These are phyloP conservation scores for Aspergillus haitiensis DNA, from an alignment of 495 filamentous ascomycete genomes.

Conservation along the genomic window DNA sequence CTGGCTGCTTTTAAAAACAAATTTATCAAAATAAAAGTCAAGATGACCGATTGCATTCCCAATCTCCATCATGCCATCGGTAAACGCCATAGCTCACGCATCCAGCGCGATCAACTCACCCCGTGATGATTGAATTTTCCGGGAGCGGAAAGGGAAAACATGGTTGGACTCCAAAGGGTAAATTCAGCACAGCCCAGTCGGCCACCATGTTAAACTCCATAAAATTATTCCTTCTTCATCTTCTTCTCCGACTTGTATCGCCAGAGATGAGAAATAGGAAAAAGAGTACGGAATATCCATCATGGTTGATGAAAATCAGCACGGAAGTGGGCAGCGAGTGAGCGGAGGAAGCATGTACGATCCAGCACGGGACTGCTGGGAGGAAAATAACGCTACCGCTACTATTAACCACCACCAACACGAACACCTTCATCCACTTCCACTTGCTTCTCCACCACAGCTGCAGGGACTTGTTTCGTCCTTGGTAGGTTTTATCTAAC, in stretches of 20 bases:
- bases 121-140: slow-evolving; percentile 13
- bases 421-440: neutral
- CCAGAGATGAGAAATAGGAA: neutral
- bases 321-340: slow-evolving; percentile 4
- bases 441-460: neutral
- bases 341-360: slow-evolving; percentile 40
- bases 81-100: neutral
- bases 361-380: slow-evolving; percentile 43
- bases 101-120: neutral
- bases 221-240: neutral
- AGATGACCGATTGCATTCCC: neutral
- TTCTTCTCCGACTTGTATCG: neutral
- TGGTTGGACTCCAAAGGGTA: slow-evolving; percentile 13
- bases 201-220: neutral
- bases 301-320: slow-evolving; percentile 18
- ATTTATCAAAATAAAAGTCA: neutral
- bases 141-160: slow-evolving; percentile 25
- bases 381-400: slow-evolving; percentile 10
- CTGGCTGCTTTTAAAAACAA: no score
- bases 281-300: neutral
- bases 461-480: slow-evolving; percentile 6
- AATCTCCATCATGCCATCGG: neutral
- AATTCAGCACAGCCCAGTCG: slow-evolving; percentile 4
- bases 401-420: slow-evolving; percentile 1
- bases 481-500: slow-evolving; percentile 16